A percentile compares a stretch with the other conserved stretches of the same genome.
Conservation (phyloP, 2,329 filamentous ascomycete species). For the Trichoderma endophyticum region DNA sequence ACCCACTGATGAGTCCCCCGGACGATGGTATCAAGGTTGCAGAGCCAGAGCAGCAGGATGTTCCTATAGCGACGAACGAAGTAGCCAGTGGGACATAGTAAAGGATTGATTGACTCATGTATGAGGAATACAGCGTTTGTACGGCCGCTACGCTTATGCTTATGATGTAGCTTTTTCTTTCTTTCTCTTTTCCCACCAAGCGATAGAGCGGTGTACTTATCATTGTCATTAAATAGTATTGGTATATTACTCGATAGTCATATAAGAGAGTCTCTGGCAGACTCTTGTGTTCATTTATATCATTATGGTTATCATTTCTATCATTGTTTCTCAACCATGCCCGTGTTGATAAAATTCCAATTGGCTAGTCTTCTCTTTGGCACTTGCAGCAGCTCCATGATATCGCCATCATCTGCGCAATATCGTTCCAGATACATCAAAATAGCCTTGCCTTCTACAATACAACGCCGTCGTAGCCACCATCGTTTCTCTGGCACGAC, state of each 20-base stretch:
- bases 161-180: not conserved
- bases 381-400: not conserved
- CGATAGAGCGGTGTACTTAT: not conserved
- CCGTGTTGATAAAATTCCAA: not conserved
- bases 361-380: not conserved
- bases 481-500: slow-evolving; percentile 40
- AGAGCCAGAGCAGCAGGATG: not conserved
- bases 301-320: not conserved
- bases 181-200: not conserved
- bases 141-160: not conserved
- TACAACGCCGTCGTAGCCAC: slow-evolving; percentile 47
- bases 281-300: not conserved
- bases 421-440: slow-evolving; percentile 36
- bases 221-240: not conserved
- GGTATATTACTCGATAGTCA: not conserved
- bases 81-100: slow-evolving; percentile 3
- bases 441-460: slow-evolving; percentile 50
- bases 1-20: slow-evolving; percentile 38
- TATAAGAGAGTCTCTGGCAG: not conserved
- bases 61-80: not conserved
- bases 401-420: slow-evolving; percentile 8
- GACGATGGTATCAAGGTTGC: slow-evolving; percentile 14
- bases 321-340: not conserved
- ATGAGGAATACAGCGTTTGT: not conserved
- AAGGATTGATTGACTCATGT: not conserved